These are phyloP conservation scores for Cucumis melo DNA, from an alignment of 306 rosid species.

Conservation along the genomic window DNA sequence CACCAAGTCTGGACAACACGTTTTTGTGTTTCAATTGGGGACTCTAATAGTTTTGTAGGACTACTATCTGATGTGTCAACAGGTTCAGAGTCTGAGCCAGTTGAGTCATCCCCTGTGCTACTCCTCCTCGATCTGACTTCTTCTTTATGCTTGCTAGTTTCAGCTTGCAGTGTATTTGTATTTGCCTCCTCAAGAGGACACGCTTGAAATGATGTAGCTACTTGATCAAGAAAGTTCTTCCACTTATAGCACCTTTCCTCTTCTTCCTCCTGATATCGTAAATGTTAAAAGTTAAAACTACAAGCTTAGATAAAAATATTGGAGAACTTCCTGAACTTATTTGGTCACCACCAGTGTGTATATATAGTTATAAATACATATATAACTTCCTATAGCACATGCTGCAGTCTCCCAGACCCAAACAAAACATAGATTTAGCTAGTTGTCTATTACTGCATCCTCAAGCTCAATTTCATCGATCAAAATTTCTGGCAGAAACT, in stretches of 20 bases:
- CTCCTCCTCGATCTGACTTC: conserved; percentile 19
- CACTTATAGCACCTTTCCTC: conserved; percentile 63
- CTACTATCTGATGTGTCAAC: conserved; percentile 24
- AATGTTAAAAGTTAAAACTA: conserved; percentile 7
- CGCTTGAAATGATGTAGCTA: conserved; percentile 22
- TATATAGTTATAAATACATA: too few species aligned
- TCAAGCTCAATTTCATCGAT: background rate
- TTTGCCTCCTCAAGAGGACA: conserved; percentile 19
- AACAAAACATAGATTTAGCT: background rate
- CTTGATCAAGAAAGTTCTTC: conserved; percentile 54
- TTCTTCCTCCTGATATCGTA: conserved; percentile 72
- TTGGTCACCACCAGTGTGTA: too few species aligned
- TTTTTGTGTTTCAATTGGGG: conserved; percentile 32
- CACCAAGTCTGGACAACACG: conserved; percentile 43
- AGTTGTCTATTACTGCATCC: background rate
- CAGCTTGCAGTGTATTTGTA: conserved; percentile 20
- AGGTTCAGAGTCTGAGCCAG: conserved; percentile 18
- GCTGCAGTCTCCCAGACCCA: background rate
- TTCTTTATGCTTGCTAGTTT: conserved; percentile 26
- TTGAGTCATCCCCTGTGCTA: conserved; percentile 26
- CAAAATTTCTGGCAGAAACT: background rate
- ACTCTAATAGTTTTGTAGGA: conserved; percentile 26
- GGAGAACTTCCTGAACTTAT: background rate
- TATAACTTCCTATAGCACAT: too few species aligned
- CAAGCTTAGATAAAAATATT: background rate